Evolutionary conservation across 2,329 filamentous ascomycete genomes (phyloP), one percentile per base, ranked within the genome.

Genomic region (Cytospora piceicola): DNA sequence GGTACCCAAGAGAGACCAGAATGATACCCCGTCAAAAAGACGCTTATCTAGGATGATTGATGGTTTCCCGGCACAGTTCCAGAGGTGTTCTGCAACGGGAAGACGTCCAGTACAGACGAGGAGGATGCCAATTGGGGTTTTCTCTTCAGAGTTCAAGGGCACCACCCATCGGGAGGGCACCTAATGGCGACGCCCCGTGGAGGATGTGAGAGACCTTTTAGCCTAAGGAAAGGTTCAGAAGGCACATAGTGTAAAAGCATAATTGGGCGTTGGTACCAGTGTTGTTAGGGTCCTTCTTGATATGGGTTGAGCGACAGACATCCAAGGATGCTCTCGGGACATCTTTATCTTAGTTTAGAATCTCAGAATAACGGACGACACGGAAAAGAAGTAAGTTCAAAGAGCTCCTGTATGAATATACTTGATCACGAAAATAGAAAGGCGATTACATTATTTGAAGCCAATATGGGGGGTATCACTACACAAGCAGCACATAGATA

Each of bases 381-480:
- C n/a, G n/a, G n/a, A 14, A 14, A 49, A 11, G 12, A n/a, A 24
- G 46, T 14, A 22, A 49, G 9, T 5, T 1, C 15, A 2, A 49
- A 49, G 46, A 49, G 46, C n/a, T 14, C n/a, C n/a, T 49, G 46
- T 49, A 49, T 49, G 46, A 49, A 49, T 22, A 49, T 8, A 49
- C 6, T 22, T 49, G 46, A 49, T 36, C 17, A 42, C 57, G 20
- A 3, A 49, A 60, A 15, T 22, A 20, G 2, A 20, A 58, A 8
- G 8, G 51, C 5, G 15, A 17, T 24, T 17, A n/a, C 20, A 12
- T 30, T 8, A 12, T 30, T 8, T 3, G 42, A 36, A 29, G 55
- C 24, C n/a, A 55, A 29, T n/a, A n/a, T 32, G 39, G 29, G 52
- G 49, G 49, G 59, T 54, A 61, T 54, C 49, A 51, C 36, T 34